Conservation (phyloP, 1,284 basidiomycete genomes). For the Puccinia coronata region DNA sequence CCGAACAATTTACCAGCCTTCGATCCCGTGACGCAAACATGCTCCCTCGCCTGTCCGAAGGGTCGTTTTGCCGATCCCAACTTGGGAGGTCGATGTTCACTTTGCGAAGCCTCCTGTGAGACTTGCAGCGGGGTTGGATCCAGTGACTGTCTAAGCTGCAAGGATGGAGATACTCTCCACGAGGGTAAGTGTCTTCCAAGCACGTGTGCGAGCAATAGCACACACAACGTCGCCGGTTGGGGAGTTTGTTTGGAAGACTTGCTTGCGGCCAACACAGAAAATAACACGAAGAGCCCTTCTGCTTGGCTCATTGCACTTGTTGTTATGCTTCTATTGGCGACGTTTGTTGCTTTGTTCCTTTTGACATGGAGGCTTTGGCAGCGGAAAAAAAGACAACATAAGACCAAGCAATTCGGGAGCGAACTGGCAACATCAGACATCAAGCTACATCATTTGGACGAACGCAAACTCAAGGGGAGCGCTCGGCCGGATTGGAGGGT, state of each 20-base stretch:
- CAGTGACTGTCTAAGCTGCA: conserved; percentile 35
- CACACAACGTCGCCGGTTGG: conserved; percentile 15
- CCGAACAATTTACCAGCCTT: conserved; percentile 22
- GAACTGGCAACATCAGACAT: conserved; percentile 29
- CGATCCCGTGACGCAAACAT: conserved; percentile 33
- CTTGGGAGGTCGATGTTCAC: conserved; percentile 20
- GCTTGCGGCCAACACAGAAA: neutral
- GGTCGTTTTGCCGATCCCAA: conserved; percentile 20
- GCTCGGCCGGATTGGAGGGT: neutral
- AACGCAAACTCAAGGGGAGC: neutral
- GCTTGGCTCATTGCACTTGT: conserved; percentile 19
- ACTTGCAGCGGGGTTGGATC: conserved; percentile 25
- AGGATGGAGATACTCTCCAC: neutral
- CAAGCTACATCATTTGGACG: conserved; percentile 34
- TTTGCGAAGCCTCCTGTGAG: conserved; percentile 24
- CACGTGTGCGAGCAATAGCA: neutral
- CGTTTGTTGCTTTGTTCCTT: neutral
- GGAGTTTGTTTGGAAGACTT: conserved; percentile 29
- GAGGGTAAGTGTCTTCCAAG: conserved; percentile 16
- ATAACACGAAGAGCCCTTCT: neutral
- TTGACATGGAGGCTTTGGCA: conserved; percentile 26
- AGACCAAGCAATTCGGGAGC: conserved; percentile 35
- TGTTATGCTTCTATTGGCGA: neutral
- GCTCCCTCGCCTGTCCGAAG: conserved; percentile 21
- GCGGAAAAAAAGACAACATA: conserved; percentile 24